A percentile compares a stretch with the other conserved stretches of the same genome.
Conservation (phyloP, 2,329 filamentous ascomycete species). For the Annulohypoxylon truncatum region DNA sequence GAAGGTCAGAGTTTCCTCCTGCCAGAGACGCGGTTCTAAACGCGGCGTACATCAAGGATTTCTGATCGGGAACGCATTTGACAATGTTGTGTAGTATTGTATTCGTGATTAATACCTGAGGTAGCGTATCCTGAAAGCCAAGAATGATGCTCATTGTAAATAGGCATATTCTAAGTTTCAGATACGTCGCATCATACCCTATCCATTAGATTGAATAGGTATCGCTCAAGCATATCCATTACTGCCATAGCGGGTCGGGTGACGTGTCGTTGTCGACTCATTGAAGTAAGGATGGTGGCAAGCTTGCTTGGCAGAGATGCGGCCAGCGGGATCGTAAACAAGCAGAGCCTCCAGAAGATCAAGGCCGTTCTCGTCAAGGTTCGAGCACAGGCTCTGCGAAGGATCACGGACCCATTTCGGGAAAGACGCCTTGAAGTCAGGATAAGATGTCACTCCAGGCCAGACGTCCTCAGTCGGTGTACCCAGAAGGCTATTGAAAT, state of each 20-base stretch:
- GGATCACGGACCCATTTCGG: slow-evolving; percentile 87
- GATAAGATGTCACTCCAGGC: slow-evolving; percentile 94
- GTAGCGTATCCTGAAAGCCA: slow-evolving; percentile 46
- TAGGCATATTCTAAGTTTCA: slow-evolving; percentile 34
- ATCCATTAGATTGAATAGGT: slow-evolving; percentile 4
- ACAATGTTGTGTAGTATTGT: slow-evolving; percentile 16
- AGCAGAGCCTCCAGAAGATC: slow-evolving; percentile 78
- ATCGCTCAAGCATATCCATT: slow-evolving; percentile 40
- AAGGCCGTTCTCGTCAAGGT: slow-evolving; percentile 77
- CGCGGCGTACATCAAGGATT: slow-evolving; percentile 12
- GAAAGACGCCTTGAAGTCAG: slow-evolving; percentile 92
- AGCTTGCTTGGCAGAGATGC: slow-evolving; percentile 90
- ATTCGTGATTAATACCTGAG: slow-evolving; percentile 24
- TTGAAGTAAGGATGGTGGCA: slow-evolving; percentile 86
- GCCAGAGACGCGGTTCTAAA: slow-evolving; percentile 21
- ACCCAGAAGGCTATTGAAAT: slow-evolving; percentile 71
- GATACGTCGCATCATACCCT: slow-evolving; percentile 16
- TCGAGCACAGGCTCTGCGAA: slow-evolving; percentile 73
- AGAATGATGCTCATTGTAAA: slow-evolving; percentile 39
- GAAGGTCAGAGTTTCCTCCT: slow-evolving; percentile 17
- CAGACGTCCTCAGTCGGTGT: slow-evolving; percentile 85
- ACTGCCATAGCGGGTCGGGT: slow-evolving; percentile 36
- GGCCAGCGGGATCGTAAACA: slow-evolving; percentile 86
- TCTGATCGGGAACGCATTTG: slow-evolving; percentile 17
- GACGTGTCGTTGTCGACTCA: slow-evolving; percentile 45